phyloP scores from a whole-genome alignment of 495 filamentous ascomycete species.

The Penicillium soppii region DNA sequence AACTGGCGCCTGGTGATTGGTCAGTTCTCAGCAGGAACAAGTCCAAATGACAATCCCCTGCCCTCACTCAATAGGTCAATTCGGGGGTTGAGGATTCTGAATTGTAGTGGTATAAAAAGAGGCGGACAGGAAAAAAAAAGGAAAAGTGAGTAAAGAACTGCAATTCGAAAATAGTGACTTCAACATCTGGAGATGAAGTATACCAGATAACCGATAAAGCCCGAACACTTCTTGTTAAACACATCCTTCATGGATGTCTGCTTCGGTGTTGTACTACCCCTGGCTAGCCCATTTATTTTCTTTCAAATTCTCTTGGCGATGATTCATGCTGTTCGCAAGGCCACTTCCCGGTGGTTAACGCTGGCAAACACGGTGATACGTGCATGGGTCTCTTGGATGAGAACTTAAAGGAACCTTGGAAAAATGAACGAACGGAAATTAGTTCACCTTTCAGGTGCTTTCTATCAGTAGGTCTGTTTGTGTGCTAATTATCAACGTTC shows the following conservation, averaged over 20 bases:
- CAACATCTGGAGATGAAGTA: neutral
- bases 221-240: neutral
- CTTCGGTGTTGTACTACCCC: neutral
- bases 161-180: neutral
- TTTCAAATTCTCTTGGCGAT: neutral
- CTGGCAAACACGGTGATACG: neutral
- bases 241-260: neutral
- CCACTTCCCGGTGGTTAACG: neutral
- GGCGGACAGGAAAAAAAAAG: too few relatives aligned
- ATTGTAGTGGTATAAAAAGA: neutral
- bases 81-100: neutral
- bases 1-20: neutral
- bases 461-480: too few relatives aligned
- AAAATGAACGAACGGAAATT: too few relatives aligned
- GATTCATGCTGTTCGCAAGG: neutral
- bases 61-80: neutral
- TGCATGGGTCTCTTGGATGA: too few relatives aligned
- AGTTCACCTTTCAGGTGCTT: too few relatives aligned
- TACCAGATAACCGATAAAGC: neutral
- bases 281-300: neutral
- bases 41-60: constrained; percentile 3
- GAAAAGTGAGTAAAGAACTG: neutral
- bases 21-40: neutral
- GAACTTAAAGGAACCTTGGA: too few relatives aligned
- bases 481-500: too few relatives aligned